Base-by-base conservation (phyloP, 495 filamentous ascomycete genomes). In the Clohesyomyces aquaticus region DNA sequence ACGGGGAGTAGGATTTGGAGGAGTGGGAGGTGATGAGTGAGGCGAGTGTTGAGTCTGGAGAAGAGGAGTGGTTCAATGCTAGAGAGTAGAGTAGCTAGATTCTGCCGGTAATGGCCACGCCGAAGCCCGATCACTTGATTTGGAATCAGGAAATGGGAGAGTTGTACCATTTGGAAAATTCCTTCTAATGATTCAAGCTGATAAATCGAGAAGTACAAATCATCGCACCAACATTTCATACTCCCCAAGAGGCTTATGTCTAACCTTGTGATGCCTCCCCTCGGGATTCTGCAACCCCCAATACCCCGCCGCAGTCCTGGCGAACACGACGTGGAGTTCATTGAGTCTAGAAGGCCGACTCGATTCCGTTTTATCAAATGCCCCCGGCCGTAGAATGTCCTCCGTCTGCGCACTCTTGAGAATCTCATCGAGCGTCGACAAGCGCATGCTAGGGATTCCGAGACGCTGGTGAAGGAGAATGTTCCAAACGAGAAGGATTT, bases 361-460 rank as follows among this genome's bases (percentile, higher is more conserved):
- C 16, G 14, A n/a, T 4, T 47, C 21, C 16, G 18, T 8, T n/a
- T 47, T 47, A 18, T n/a, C 43, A 4, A 4, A 4, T 8, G 16
- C 21, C 21, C 8, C 43, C 43, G 43, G 43, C 21, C 14, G 8
- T n/a, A n/a, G 8, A 4, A 47, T 18, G n/a, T 47, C 43, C 18
- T 47, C 43, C 4, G 43, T 47, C 21, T 47, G 43, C 16, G 43
- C 43, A n/a, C 43, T 47, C 43, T 47, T 47, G 6, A 47, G 43
- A 8, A 47, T 18, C 21, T 47, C 43, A n/a, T 8, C 8, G 6
- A 47, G 43, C 18, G 43, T 8, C 16, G 43, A 6, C 18, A 8
- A 8, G 4, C 43, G 43, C 43, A 47, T 47, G 8, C 8, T 47
- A 6, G 43, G 43, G 21, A 47, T 38, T 6, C 14, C 32, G 6